Base-by-base conservation (phyloP, 2,329 filamentous ascomycete genomes). In the Penicillium expansum region DNA sequence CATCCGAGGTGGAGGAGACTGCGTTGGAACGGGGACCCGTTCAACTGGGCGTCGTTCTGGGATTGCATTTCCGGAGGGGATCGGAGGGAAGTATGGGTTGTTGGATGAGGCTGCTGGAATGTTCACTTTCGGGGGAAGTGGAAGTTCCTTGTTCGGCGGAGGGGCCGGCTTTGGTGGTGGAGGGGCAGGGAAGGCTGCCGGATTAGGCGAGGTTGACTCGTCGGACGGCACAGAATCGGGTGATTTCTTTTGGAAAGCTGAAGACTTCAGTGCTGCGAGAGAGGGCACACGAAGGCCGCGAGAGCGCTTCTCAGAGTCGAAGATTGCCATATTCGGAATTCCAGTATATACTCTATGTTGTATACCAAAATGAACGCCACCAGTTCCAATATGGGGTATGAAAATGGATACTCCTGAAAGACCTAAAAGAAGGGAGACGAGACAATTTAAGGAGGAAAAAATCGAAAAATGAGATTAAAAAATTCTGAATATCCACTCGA, bases 241-340 rank as follows among this genome's bases (percentile, higher is more conserved):
- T 14, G 60, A 62, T 48, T 65, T 63, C 48, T 63, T 62, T 48
- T 66, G 63, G 30, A 67, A 59, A 6, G 61, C 55, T 13, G 51
- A 50, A 35, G 54, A 56, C 59, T 71, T 73, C 48, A 70, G 65
- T 14, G 67, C 66, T 41, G 70, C 67, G 8, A 72, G 62, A 16
- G 71, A 72, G 0, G 71, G 71, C 16, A 73, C 64, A 42, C 71
- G 69, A 52, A 73, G 62, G 44, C 71, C 71, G 7, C 67, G 66
- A 14, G 70, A 65, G 49, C 70, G 69, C 44, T 71, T 71, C 27
- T 72, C 71, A n/a, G 70, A 68, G 41, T 73, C 70, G 50, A 71
- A 67, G 43, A 71, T 67, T 10, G 69, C 69, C 71, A 73, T 73
- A 5, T 41, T 39, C 11, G 14, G 41, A 47, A 50, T 13, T 22